These are phyloP conservation scores for Pisolithus marmoratus DNA, from an alignment of 768 basidiomycete genomes.

Conservation along the genomic window DNA sequence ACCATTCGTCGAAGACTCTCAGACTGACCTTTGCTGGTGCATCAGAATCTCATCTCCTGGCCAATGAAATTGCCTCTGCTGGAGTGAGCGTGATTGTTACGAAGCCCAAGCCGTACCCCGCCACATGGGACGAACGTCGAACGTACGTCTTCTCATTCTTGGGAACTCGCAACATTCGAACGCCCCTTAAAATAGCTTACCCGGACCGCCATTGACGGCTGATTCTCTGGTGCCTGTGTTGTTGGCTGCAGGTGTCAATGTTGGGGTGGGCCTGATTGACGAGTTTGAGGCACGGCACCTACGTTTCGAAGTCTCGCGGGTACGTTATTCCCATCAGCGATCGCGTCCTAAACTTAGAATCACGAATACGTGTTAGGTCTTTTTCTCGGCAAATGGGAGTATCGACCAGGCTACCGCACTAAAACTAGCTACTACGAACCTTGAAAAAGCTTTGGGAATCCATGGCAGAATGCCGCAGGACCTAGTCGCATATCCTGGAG, in stretches of 20 bases:
- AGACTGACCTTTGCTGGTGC: slow-evolving; percentile 60
- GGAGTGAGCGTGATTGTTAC: slow-evolving; percentile 68
- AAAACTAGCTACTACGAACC: slow-evolving; percentile 34
- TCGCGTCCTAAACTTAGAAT: not conserved
- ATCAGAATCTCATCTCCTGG: slow-evolving; percentile 59
- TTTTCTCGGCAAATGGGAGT: slow-evolving; percentile 34
- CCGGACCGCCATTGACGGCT: slow-evolving; percentile 63
- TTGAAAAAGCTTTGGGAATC: slow-evolving; percentile 40
- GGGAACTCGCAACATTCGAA: no score
- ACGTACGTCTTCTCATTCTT: slow-evolving; percentile 37
- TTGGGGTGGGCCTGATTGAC: slow-evolving; percentile 47
- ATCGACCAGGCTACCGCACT: slow-evolving; percentile 31
- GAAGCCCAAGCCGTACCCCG: slow-evolving; percentile 57
- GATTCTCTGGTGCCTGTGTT: slow-evolving; percentile 52
- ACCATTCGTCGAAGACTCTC: slow-evolving; percentile 50
- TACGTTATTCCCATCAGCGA: not conserved
- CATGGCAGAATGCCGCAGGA: slow-evolving; percentile 23
- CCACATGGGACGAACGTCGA: slow-evolving; percentile 57
- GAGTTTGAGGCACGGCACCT: slow-evolving; percentile 28
- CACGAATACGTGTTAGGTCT: slow-evolving; percentile 25
- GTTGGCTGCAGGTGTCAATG: slow-evolving; percentile 54
- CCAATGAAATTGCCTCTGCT: slow-evolving; percentile 59
- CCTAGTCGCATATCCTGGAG: slow-evolving; percentile 34
- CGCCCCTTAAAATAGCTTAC: slow-evolving; percentile 33
- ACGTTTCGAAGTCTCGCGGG: slow-evolving; percentile 30